phyloP scores from a whole-genome alignment of 1,139 yeast species.

The Hemisphaericaspora xylanilytica region DNA sequence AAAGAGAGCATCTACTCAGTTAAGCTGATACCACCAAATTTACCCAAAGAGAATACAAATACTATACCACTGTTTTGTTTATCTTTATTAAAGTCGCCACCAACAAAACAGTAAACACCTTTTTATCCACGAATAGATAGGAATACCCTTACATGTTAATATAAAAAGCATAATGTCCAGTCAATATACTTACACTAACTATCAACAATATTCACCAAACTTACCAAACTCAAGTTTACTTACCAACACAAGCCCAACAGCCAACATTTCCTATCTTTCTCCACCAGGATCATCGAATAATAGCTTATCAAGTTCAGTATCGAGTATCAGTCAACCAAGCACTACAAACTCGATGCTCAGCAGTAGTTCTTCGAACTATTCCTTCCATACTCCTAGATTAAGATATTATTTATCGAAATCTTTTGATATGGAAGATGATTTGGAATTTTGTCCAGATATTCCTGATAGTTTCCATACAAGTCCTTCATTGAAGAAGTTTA shows the following conservation, averaged over 20 bases:
- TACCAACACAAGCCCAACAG: constrained; percentile 7
- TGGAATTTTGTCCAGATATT: constrained; percentile 66
- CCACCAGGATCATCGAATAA: constrained; percentile 24
- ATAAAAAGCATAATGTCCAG: constrained; percentile 26
- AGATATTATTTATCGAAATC: constrained; percentile 54
- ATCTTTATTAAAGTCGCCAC: no score
- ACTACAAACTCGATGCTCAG: constrained; percentile 6
- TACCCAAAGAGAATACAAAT: no score
- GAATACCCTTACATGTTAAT: constrained; percentile 3
- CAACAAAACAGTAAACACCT: no score
- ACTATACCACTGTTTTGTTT: no score
- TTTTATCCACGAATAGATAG: no score
- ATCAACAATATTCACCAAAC: constrained; percentile 39
- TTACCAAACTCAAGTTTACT: constrained; percentile 15
- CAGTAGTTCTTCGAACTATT: constrained; percentile 24
- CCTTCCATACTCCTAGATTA: constrained; percentile 43
- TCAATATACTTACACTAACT: constrained; percentile 34
- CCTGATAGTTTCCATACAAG: constrained; percentile 23
- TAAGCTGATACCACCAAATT: no score
- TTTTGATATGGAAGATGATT: constrained; percentile 63
- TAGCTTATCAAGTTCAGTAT: constrained; percentile 23
- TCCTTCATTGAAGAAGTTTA: constrained; percentile 44
- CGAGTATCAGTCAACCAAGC: constrained; percentile 10
- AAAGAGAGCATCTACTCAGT: no score
- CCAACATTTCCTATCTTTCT: constrained; percentile 12